Percentiles rank a stretch among this genome's conserved stretches.
Evolutionary conservation across 1,284 basidiomycete genomes (phyloP).

Genomic region (Cutaneotrichosporon sp.): DNA sequence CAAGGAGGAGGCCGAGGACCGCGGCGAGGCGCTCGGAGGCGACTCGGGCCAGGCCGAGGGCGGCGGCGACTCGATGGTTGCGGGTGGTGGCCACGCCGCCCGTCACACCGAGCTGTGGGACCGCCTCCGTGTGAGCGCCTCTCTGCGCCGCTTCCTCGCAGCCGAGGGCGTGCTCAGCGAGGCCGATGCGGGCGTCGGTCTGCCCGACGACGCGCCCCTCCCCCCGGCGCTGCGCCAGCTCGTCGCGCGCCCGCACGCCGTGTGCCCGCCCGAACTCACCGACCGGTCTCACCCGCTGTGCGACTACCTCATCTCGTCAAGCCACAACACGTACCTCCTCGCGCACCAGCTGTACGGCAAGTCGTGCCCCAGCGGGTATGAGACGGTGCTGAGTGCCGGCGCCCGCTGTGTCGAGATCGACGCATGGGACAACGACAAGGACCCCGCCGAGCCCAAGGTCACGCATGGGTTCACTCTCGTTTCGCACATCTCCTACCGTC

Average conservation of each 20-base stretch:
- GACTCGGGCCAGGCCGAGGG: background rate
- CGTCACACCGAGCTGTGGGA: background rate
- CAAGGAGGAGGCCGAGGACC: constrained; percentile 2
- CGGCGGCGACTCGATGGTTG: constrained; percentile 2
- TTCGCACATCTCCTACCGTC: constrained; percentile 21
- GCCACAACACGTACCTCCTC: constrained; percentile 96
- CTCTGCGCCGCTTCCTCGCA: constrained; percentile 16
- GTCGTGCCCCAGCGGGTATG: constrained; percentile 18
- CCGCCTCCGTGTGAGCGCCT: constrained; percentile 15
- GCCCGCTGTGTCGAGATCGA: constrained; percentile 28
- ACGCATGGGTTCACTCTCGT: constrained; percentile 28
- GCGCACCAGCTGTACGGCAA: constrained; percentile 47
- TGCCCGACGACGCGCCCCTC: background rate
- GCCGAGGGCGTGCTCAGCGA: constrained; percentile 15
- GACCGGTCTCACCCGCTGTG: constrained; percentile 63
- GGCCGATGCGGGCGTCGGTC: constrained; percentile 9
- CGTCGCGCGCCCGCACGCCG: constrained; percentile 16
- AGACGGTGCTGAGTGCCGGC: constrained; percentile 14
- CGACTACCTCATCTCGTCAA: constrained; percentile 90
- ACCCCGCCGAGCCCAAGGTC: constrained; percentile 24
- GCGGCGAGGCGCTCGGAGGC: background rate
- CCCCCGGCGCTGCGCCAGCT: constrained; percentile 12
- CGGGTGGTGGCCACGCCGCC: constrained; percentile 17
- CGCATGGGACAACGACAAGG: constrained; percentile 22
- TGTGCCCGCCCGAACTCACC: constrained; percentile 12